These are phyloP conservation scores for Lodderomyces oxycetoniae DNA, from an alignment of 1,139 yeast genomes.

Conservation along the genomic window DNA sequence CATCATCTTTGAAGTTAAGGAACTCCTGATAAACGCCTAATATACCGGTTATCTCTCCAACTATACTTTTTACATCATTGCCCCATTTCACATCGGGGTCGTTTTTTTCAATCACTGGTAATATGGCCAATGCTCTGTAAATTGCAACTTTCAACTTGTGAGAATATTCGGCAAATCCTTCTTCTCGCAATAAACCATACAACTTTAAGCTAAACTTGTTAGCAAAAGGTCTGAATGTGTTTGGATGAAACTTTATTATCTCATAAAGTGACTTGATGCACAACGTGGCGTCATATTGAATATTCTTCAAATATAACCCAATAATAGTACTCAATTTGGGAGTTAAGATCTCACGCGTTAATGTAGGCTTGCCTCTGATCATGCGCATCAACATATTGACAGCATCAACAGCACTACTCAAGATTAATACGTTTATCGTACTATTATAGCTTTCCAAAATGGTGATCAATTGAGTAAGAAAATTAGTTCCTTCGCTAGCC, in stretches of 20 bases:
- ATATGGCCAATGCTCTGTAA: constrained; percentile 51
- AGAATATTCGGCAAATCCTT: constrained; percentile 30
- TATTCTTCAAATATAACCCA: constrained; percentile 45
- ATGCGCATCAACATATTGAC: constrained; percentile 45
- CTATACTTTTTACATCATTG: constrained; percentile 28
- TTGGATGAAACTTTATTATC: constrained; percentile 57
- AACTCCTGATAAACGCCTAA: constrained; percentile 53
- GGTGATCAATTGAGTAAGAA: constrained; percentile 54
- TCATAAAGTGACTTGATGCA: constrained; percentile 47
- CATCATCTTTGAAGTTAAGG: constrained; percentile 53
- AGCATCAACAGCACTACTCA: constrained; percentile 48
- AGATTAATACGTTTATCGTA: constrained; percentile 35
- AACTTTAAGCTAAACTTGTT: constrained; percentile 53
- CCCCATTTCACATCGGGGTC: constrained; percentile 50
- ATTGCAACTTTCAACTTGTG: constrained; percentile 35
- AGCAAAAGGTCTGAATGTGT: constrained; percentile 78
- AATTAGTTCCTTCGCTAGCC: constrained; percentile 54
- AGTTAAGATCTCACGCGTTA: constrained; percentile 79
- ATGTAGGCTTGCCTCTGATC: constrained; percentile 76
- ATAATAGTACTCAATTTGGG: constrained; percentile 70
- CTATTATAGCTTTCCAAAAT: constrained; percentile 50
- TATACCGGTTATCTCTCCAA: constrained; percentile 49
- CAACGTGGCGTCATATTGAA: constrained; percentile 36
- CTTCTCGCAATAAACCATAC: constrained; percentile 26
- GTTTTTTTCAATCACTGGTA: constrained; percentile 54